Evolutionary conservation across 805 yeast species (phyloP), one percentile per base, ranked within the genome.

Genomic region (Nakazawaea holstii): DNA sequence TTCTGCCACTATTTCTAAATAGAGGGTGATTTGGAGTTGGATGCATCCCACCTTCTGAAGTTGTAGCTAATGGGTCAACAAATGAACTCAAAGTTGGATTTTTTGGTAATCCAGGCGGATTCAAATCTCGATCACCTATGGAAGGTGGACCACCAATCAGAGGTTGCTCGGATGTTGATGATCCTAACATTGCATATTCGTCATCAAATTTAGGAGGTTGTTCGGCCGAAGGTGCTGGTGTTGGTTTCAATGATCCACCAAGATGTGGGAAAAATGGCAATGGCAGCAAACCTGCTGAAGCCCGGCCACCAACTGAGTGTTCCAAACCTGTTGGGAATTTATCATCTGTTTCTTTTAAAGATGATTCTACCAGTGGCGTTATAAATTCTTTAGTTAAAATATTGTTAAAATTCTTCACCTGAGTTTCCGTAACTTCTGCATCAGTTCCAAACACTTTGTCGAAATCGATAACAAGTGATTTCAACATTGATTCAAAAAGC

Each of bases 21-120:
- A 80, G 48, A 0, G 83, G 84, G 55, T 80, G 82, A 39, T 72
- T 59, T 1, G 67, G 55, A 4, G 76, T 68, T 1, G 82, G 80
- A 46, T 73, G 62, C 85, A 80, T 79, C 0, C 84, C 85, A 11
- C 79, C 77, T 29, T 48, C 50, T 4, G 48, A 14, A 29, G 51
- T 46, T 0, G 50, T 42, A 3, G 54, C 47, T 6, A 60, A 52
- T 3, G 80, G 80, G 53, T 74, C 80, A 4, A 73, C 35, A 39
- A 54, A 69, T 1, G 79, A 77, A 48, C 60, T 61, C 52, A 76
- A 50, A 2, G 55, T 52, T 3, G 83, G 83, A 45, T 73, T 57
- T 46, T 62, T 59, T 14, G 52, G 45, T 58, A 50, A 66, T n/a
- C 28, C 74, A 65, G 43, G 69, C 54, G 84, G 84, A 49, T 74